phyloP scores from a whole-genome alignment of 371 early-diverging fungal species.

The Nematocida ironsii region DNA sequence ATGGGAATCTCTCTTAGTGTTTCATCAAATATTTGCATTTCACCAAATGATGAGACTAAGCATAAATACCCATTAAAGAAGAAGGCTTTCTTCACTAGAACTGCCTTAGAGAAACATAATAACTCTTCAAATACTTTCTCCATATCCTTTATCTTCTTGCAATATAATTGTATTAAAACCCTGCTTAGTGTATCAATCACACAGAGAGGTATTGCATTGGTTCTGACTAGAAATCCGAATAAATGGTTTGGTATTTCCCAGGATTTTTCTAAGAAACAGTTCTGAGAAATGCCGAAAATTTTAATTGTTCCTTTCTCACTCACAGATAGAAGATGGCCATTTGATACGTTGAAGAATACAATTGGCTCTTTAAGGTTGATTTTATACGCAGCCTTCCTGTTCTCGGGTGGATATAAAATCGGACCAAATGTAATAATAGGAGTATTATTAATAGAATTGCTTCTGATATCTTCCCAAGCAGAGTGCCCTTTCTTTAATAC shows the following conservation, averaged over 20 bases:
- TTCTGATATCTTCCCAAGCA: constrained; percentile 33
- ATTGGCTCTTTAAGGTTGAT: constrained; percentile 38
- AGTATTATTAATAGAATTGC: background rate
- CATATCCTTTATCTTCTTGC: constrained; percentile 16
- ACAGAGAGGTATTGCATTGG: constrained; percentile 15
- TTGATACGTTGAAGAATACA: constrained; percentile 36
- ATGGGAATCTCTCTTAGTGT: constrained; percentile 47
- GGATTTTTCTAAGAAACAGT: constrained; percentile 24
- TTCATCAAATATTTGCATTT: constrained; percentile 54
- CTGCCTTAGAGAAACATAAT: constrained; percentile 7
- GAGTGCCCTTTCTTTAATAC: constrained; percentile 14
- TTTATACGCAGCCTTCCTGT: constrained; percentile 28
- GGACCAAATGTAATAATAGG: background rate
- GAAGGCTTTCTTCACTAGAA: constrained; percentile 36
- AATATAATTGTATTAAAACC: constrained; percentile 24
- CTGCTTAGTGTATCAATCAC: constrained; percentile 17
- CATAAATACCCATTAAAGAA: constrained; percentile 45
- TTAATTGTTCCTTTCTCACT: constrained; percentile 23
- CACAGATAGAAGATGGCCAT: constrained; percentile 2
- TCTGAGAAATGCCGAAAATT: constrained; percentile 3
- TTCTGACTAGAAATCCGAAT: constrained; percentile 41
- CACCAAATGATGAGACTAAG: constrained; percentile 27
- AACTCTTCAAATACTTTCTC: constrained; percentile 54
- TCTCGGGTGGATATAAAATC: background rate
- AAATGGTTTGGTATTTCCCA: constrained; percentile 49